phyloP scores from a whole-genome alignment of 805 yeast genomes.

The Starmerella stellata region DNA sequence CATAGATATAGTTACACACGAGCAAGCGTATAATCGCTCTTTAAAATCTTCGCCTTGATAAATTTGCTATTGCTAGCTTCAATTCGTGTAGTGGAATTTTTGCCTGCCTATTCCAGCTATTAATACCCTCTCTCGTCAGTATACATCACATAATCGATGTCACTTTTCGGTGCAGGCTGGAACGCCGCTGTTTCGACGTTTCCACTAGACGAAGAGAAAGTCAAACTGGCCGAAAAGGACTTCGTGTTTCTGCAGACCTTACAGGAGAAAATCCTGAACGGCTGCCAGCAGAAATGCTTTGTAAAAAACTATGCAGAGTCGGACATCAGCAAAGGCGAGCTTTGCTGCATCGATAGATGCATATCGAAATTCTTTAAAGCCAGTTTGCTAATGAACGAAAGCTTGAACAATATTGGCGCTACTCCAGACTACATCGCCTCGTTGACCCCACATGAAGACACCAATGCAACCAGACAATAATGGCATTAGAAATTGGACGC shows the following conservation, averaged over 20 bases:
- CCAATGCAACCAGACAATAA: no score
- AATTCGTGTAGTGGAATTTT: no score
- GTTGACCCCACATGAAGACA: slow-evolving; percentile 1
- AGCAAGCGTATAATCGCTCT: no score
- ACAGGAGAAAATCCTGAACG: slow-evolving; percentile 30
- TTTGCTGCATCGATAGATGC: slow-evolving; percentile 69
- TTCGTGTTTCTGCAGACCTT: slow-evolving; percentile 20
- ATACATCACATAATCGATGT: no score
- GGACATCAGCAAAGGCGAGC: slow-evolving; percentile 72
- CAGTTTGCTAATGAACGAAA: slow-evolving; percentile 26
- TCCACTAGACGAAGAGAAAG: slow-evolving; percentile 20
- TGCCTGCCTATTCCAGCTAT: no score
- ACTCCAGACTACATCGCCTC: slow-evolving; percentile 10
- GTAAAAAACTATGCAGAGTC: slow-evolving; percentile 72
- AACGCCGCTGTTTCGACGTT: slow-evolving; percentile 12
- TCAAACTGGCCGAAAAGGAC: slow-evolving; percentile 23
- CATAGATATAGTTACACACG: no score
- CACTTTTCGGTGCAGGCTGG: slow-evolving; percentile 22
- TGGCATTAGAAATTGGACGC: no score
- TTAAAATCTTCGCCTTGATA: no score
- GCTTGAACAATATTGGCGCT: slow-evolving; percentile 13
- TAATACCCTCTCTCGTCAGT: no score
- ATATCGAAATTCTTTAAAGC: slow-evolving; percentile 65
- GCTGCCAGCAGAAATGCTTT: slow-evolving; percentile 62
- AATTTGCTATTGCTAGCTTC: no score